Evolutionary conservation across 2,329 filamentous ascomycete species (phyloP).

Genomic region (Fusarium chuoi): DNA sequence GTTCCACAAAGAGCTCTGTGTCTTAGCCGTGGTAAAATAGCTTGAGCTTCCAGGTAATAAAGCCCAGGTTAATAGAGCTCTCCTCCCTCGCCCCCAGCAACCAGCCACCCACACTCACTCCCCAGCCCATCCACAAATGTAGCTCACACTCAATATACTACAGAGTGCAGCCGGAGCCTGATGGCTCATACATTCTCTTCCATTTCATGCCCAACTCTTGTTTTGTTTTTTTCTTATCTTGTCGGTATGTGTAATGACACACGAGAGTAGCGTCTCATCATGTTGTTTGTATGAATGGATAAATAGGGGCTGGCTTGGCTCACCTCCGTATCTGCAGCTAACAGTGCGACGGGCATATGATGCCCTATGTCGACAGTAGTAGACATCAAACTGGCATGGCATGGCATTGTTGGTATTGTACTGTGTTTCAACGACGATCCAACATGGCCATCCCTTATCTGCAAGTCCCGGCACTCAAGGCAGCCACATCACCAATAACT

Average conservation of each 20-base stretch:
- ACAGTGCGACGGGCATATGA: slow-evolving; percentile 4
- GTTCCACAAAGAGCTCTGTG: background rate
- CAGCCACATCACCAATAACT: slow-evolving; percentile 14
- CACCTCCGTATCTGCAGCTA: background rate
- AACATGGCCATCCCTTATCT: background rate
- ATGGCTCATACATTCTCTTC: background rate
- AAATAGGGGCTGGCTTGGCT: slow-evolving; percentile 9
- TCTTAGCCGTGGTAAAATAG: background rate
- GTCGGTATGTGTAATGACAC: background rate
- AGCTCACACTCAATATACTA: slow-evolving; percentile 8
- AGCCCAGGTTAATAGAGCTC: background rate
- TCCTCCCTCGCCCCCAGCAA: slow-evolving; percentile 8
- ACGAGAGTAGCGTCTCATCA: background rate
- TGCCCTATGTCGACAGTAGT: background rate
- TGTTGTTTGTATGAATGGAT: background rate
- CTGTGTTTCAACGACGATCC: background rate
- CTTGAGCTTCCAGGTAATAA: background rate
- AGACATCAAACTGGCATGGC: background rate
- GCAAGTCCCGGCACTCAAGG: slow-evolving; percentile 6
- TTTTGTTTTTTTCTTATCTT: background rate
- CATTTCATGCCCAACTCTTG: background rate
- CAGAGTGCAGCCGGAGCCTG: background rate
- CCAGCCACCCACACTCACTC: slow-evolving; percentile 11
- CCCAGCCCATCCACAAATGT: slow-evolving; percentile 2
- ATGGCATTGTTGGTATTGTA: slow-evolving; percentile 8